Conservation (phyloP, 2,329 filamentous ascomycete genomes). For the Hymenoscyphus infarciens region DNA sequence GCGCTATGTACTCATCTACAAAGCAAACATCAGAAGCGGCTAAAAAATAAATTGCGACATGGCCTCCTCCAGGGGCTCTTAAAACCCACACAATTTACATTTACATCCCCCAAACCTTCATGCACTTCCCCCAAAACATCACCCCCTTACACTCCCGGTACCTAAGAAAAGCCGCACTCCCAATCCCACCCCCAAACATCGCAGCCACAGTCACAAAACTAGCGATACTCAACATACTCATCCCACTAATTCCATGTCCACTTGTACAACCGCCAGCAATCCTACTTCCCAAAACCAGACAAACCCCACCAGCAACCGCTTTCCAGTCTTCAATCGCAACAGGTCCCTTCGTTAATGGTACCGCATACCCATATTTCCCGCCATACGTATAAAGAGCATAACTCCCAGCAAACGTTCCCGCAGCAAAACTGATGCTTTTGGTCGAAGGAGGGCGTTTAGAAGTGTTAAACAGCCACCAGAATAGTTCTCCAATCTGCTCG, state of each 20-base stretch:
- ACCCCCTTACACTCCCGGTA: neutral
- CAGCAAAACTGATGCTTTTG: slow-evolving; percentile 45
- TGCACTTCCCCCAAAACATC: neutral
- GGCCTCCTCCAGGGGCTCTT: no score
- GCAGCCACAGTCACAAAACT: slow-evolving; percentile 59
- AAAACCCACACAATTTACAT: neutral
- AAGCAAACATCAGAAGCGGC: no score
- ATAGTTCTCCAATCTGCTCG: slow-evolving; percentile 55
- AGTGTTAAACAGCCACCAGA: slow-evolving; percentile 39
- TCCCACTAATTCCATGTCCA: slow-evolving; percentile 65
- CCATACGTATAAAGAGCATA: slow-evolving; percentile 27
- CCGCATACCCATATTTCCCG: neutral
- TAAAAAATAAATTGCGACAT: no score
- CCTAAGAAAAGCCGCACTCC: slow-evolving; percentile 1
- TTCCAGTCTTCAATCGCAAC: slow-evolving; percentile 36
- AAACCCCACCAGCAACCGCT: slow-evolving; percentile 51
- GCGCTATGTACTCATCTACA: no score
- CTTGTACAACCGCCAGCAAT: slow-evolving; percentile 65
- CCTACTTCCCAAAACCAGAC: slow-evolving; percentile 57
- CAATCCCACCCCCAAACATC: slow-evolving; percentile 53
- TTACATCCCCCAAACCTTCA: neutral
- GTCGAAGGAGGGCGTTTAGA: slow-evolving; percentile 10
- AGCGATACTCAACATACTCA: slow-evolving; percentile 58
- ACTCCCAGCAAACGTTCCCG: slow-evolving; percentile 48
- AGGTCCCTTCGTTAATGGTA: slow-evolving; percentile 21